These are phyloP conservation scores for Tolypocladium tundrense DNA, from an alignment of 2,329 filamentous ascomycete genomes.

Conservation along the genomic window DNA sequence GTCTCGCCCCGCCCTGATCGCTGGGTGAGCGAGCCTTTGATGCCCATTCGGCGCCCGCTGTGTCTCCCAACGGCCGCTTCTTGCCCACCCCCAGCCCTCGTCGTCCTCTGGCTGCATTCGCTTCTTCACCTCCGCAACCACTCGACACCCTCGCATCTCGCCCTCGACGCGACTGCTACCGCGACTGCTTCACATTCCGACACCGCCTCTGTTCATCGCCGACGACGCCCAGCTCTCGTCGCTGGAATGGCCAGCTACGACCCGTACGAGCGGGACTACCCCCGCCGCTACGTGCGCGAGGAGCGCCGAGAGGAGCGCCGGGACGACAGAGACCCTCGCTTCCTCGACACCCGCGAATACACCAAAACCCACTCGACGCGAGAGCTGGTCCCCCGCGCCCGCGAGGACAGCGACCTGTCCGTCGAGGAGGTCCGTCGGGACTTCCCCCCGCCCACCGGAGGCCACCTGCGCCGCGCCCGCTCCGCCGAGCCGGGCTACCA, in stretches of 20 bases:
- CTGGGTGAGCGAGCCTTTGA: neutral
- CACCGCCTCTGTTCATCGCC: neutral
- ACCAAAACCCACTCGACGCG: conserved; percentile 33
- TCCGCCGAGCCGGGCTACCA: conserved; percentile 53
- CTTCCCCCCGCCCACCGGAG: conserved; percentile 60
- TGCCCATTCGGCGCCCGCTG: neutral
- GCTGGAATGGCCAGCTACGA: conserved; percentile 38
- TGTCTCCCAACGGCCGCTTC: neutral
- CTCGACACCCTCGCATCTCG: neutral
- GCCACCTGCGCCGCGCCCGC: conserved; percentile 48
- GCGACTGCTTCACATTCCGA: neutral
- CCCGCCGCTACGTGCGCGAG: conserved; percentile 43
- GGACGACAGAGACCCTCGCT: conserved; percentile 41
- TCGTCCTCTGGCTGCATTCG: neutral
- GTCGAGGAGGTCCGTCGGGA: conserved; percentile 78
- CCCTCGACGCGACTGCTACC: too few relatives aligned
- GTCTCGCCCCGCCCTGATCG: neutral
- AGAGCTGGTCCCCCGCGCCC: conserved; percentile 46
- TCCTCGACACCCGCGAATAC: conserved; percentile 42
- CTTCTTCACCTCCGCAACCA: neutral
- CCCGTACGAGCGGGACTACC: conserved; percentile 40
- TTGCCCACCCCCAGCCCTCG: neutral
- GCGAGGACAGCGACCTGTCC: conserved; percentile 64
- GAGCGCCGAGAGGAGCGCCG: conserved; percentile 44
- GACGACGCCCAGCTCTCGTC: neutral